These are phyloP conservation scores for Cyberlindnera subsufficiens DNA, from an alignment of 805 yeast genomes.

Conservation along the genomic window DNA sequence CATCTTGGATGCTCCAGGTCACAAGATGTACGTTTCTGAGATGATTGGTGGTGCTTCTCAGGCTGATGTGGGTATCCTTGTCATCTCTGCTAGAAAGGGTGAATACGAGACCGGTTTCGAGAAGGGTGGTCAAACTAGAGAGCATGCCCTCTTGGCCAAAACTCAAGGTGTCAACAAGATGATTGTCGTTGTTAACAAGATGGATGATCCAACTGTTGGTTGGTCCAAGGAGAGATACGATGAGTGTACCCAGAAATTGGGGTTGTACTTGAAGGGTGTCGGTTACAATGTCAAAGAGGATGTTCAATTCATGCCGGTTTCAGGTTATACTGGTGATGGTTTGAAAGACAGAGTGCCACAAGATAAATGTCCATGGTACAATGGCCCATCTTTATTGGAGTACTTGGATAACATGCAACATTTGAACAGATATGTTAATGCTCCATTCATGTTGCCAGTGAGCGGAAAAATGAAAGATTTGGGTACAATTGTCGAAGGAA, in stretches of 20 bases:
- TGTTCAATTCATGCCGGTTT: constrained; percentile 91
- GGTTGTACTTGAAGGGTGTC: constrained; percentile 72
- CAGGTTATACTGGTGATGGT: constrained; percentile 97
- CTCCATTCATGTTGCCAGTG: constrained; percentile 96
- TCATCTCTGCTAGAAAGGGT: constrained; percentile 97
- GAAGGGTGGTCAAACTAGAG: constrained; percentile 98
- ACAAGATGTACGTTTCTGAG: constrained; percentile 96
- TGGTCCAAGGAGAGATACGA: constrained; percentile 97
- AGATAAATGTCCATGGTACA: constrained; percentile 85
- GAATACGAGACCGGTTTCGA: constrained; percentile 99
- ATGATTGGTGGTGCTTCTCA: constrained; percentile 99
- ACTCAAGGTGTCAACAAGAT: constrained; percentile 96
- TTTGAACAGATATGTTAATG: constrained; percentile 80
- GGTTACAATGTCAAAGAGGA: constrained; percentile 85
- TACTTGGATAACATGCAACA: constrained; percentile 79
- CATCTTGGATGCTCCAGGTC: constrained; percentile 98
- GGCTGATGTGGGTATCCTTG: constrained; percentile 97
- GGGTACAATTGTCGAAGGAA: constrained; percentile 98
- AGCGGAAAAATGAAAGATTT: constrained; percentile 93
- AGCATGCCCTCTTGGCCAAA: constrained; percentile 94
- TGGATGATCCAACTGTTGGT: constrained; percentile 95
- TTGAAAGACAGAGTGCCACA: constrained; percentile 77
- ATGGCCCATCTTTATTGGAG: constrained; percentile 88
- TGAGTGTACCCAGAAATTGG: constrained; percentile 86
- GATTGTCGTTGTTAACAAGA: constrained; percentile 92